Evolutionary conservation across 2,329 filamentous ascomycete genomes (phyloP), one percentile per base, ranked within the genome.

Genomic region (Torrubiella hemipterigena): DNA sequence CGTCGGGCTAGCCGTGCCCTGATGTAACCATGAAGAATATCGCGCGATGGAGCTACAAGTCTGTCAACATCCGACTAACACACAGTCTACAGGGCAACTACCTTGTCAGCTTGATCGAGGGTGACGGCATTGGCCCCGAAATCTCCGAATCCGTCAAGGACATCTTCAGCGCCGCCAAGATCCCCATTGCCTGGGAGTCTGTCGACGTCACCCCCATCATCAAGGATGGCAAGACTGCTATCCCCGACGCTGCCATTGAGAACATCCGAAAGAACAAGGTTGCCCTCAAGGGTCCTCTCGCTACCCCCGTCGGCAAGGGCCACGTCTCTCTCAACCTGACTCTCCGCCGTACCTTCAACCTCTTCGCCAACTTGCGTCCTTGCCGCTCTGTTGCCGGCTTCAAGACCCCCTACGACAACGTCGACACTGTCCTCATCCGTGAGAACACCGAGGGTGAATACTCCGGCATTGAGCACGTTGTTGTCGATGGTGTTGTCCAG

Each of bases 401-500:
- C 81, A 94, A 96, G 78, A 98, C 91, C 32, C 86, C 89, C 41
- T 96, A 96, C 69, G 89, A 96, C 59, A 76, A 82, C 50, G 91
- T 98, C 55, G 82, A 98, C 65, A 95, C 87, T 23, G 85, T 95
- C 52, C 71, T 98, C 55, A 96, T 98, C 65, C 84, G 91, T 63
- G 91, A 98, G 71, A 98, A 98, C 74, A 96, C 91, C 47, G 91
- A 96, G 75, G 91, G 91, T 60, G 91, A 96, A 72, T 98, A 98
- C 77, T 94, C 85, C 25, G 91, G 91, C 41, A 96, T 98, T 50
- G 91, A 98, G 73, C 91, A 98, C 67, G 77, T 95, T 36, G 91
- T 96, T 20, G 86, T 96, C 16, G 87, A 96, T 49, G 91, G 91
- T 47, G 91, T 98, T 30, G 91, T 98, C 17, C 91, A 98, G 74